Evolutionary conservation across 2,329 filamentous ascomycete genomes (phyloP), one percentile per base, ranked within the genome.

Genomic region (Alternaria sp.): DNA sequence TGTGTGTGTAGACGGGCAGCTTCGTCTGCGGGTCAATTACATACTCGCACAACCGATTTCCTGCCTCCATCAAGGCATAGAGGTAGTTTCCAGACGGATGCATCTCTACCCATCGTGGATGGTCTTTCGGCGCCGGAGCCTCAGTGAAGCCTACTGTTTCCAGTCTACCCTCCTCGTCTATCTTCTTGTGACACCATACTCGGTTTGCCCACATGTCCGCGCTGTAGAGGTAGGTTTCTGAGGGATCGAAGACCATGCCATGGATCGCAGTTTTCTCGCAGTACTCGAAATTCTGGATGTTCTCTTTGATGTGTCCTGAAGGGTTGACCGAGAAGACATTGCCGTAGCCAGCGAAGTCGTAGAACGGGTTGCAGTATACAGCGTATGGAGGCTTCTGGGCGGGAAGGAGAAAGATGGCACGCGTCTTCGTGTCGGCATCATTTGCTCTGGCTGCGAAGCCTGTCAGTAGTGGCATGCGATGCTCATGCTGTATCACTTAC

Each of bases 281-380:
- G 78, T 93, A 92, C 30, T 87, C 84, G 79, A 90, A 93, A 79
- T 92, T 90, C 67, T 93, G 91, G 51, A 90, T 83, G 75, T 91
- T 90, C 50, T 84, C 75, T 27, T 84, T 81, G 22, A 93, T 83
- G n/a, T 80, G 81, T 27, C 90, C 90, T 2, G 77, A 70, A 9
- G 76, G 59, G 48, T 86, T 84, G 52, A 89, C 86, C 54, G 85
- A 84, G 80, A 92, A 92, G 75, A 96, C 87, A 74, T 93, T 93
- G 62, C 92, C 92, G 75, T 88, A 90, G 66, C 92, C 92, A 38
- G 93, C 93, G 76, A 94, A 86, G 63, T 92, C 87, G 84, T 97
- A 97, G 80, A 97, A 97, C 9, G 93, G 93, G 78, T 95, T 95
- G 78, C 91, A 92, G 81, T 97, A 97, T 64, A 97, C 91, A 70